phyloP scores from a whole-genome alignment of 2,329 filamentous ascomycete species.

The Meredithiella fracta region DNA sequence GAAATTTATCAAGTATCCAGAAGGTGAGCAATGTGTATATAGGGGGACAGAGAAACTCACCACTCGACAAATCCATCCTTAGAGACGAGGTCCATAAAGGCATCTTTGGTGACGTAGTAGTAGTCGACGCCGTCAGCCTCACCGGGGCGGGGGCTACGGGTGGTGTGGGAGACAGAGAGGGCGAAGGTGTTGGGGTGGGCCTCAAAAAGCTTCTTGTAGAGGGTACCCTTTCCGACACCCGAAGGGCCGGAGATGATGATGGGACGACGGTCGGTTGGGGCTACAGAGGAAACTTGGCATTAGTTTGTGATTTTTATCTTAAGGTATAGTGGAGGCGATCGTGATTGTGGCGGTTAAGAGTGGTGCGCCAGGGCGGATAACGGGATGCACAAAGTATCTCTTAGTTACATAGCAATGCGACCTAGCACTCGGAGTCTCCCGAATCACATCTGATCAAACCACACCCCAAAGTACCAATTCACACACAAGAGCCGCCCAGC shows the following conservation, averaged over 20 bases:
- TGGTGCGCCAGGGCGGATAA: too few species aligned
- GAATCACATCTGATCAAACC: too few species aligned
- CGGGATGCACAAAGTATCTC: too few species aligned
- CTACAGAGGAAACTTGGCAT: neutral
- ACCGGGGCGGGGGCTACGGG: slow-evolving; percentile 55
- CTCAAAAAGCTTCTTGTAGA: slow-evolving; percentile 55
- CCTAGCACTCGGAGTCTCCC: too few species aligned
- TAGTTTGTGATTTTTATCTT: neutral
- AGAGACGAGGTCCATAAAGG: slow-evolving; percentile 52
- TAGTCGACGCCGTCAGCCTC: slow-evolving; percentile 69
- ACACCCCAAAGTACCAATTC: too few species aligned
- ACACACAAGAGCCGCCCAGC: too few species aligned
- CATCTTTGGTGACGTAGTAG: slow-evolving; percentile 52
- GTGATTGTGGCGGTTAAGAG: too few species aligned
- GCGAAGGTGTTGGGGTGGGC: slow-evolving; percentile 33
- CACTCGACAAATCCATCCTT: slow-evolving; percentile 62
- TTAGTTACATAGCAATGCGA: too few species aligned
- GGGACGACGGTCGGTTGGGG: slow-evolving; percentile 38
- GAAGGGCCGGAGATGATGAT: slow-evolving; percentile 68
- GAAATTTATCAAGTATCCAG: neutral
- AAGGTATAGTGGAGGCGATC: too few species aligned
- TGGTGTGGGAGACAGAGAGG: slow-evolving; percentile 58
- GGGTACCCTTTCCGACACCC: slow-evolving; percentile 67
- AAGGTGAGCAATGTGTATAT: too few species aligned
- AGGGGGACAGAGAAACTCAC: slow-evolving; percentile 1